Evolutionary conservation across 768 basidiomycete genomes (phyloP).

Genomic region (Panellus pusillus): DNA sequence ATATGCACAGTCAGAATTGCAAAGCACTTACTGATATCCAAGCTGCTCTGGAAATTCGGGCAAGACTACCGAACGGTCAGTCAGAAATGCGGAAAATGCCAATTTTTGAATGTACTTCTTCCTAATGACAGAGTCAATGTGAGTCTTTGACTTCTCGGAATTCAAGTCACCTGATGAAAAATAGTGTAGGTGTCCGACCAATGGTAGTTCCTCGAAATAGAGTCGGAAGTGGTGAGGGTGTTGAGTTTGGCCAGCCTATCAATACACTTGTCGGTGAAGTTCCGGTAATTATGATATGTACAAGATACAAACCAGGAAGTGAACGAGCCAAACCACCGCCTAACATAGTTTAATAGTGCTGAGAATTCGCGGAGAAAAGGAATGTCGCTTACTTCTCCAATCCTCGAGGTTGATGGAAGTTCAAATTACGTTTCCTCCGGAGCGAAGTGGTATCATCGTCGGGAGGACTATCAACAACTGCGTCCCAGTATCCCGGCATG

Average conservation of each 20-base stretch:
- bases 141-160: too few species aligned
- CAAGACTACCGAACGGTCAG: slow-evolving; percentile 10
- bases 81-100: background rate
- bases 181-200: slow-evolving; percentile 25
- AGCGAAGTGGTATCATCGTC: slow-evolving; percentile 18
- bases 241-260: slow-evolving; percentile 22
- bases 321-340: slow-evolving; percentile 26
- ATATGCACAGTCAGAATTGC: too few species aligned
- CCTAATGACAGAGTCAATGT: too few species aligned
- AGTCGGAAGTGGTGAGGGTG: slow-evolving; percentile 14
- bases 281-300: background rate
- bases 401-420: slow-evolving; percentile 21
- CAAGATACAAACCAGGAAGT: background rate
- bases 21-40: slow-evolving; percentile 17
- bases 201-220: slow-evolving; percentile 14
- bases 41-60: slow-evolving; percentile 22
- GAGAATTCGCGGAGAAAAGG: background rate
- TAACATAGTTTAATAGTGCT: background rate
- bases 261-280: too few species aligned
- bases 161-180: slow-evolving; percentile 24
- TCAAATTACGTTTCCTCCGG: slow-evolving; percentile 14
- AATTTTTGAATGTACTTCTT: slow-evolving; percentile 3
- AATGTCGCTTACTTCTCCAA: slow-evolving; percentile 4
- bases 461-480: slow-evolving; percentile 12
- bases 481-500: slow-evolving; percentile 16